A percentile compares a stretch with the other conserved stretches of the same genome.
These are phyloP conservation scores for Mortierella sp. DNA, from an alignment of 371 early-diverging fungal species.

Conservation along the genomic window DNA sequence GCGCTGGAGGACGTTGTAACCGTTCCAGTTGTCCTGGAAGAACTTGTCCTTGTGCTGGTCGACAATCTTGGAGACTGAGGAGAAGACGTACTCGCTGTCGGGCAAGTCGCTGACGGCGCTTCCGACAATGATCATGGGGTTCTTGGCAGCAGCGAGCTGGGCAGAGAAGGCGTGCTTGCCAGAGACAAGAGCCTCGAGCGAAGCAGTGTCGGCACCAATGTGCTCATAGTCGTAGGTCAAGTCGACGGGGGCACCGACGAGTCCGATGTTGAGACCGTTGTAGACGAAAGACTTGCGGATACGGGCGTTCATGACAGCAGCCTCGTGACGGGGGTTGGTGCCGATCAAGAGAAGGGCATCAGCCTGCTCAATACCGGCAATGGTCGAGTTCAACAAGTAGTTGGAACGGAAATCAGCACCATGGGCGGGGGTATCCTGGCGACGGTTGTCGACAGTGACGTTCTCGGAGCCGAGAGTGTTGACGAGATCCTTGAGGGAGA, in stretches of 20 bases:
- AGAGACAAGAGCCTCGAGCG: slow-evolving; percentile 78
- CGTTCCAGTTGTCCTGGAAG: slow-evolving; percentile 89
- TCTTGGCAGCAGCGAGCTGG: slow-evolving; percentile 86
- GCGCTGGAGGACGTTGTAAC: slow-evolving; percentile 91
- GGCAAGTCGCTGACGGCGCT: slow-evolving; percentile 83
- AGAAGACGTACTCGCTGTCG: slow-evolving; percentile 77
- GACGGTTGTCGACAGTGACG: slow-evolving; percentile 81
- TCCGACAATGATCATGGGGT: slow-evolving; percentile 93
- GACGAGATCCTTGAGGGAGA: slow-evolving; percentile 94
- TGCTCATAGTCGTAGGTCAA: slow-evolving; percentile 95
- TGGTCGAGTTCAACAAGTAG: slow-evolving; percentile 88
- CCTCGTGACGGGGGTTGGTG: slow-evolving; percentile 98
- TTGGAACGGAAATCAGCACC: slow-evolving; percentile 91
- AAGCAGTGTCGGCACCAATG: slow-evolving; percentile 78
- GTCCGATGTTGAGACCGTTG: slow-evolving; percentile 83
- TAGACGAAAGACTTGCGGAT: slow-evolving; percentile 94
- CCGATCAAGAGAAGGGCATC: slow-evolving; percentile 94
- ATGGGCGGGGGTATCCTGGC: slow-evolving; percentile 67
- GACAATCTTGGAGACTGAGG: slow-evolving; percentile 76
- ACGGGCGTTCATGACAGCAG: slow-evolving; percentile 94
- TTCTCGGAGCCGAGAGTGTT: slow-evolving; percentile 90
- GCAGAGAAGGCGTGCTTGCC: slow-evolving; percentile 83
- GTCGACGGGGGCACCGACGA: slow-evolving; percentile 83
- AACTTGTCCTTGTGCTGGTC: slow-evolving; percentile 77
- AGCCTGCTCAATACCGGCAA: slow-evolving; percentile 92